Evolutionary conservation across 1,139 yeast species (phyloP).

Genomic region (Sugiyamaella paludigena): DNA sequence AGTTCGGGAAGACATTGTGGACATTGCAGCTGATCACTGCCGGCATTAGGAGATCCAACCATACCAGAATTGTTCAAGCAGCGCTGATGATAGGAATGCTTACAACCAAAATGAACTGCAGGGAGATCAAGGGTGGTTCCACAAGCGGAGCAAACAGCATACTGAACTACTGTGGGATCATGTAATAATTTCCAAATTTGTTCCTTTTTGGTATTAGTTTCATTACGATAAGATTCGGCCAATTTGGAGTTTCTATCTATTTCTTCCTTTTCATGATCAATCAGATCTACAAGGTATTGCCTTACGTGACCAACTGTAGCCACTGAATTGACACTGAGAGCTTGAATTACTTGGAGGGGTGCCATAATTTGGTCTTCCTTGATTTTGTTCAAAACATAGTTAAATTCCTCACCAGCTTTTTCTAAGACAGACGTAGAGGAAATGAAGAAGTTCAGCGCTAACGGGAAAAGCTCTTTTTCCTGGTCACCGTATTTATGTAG

Average conservation of each 20-base stretch:
- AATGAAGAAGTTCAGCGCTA: slow-evolving; percentile 64
- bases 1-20: slow-evolving; percentile 71
- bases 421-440: slow-evolving; percentile 55
- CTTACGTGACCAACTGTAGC: slow-evolving; percentile 74
- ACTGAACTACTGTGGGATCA: slow-evolving; percentile 64
- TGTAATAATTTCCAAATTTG: slow-evolving; percentile 52
- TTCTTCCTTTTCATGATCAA: slow-evolving; percentile 61
- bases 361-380: slow-evolving; percentile 57
- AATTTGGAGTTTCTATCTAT: slow-evolving; percentile 66
- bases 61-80: slow-evolving; percentile 50
- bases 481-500: slow-evolving; percentile 58
- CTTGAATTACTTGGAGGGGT: slow-evolving; percentile 73
- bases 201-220: slow-evolving; percentile 54
- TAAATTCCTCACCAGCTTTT: slow-evolving; percentile 54
- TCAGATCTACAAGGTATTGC: slow-evolving; percentile 61
- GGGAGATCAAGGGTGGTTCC: slow-evolving; percentile 71
- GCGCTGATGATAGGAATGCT: slow-evolving; percentile 81
- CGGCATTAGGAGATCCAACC: slow-evolving; percentile 14
- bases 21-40: slow-evolving; percentile 46
- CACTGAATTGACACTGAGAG: slow-evolving; percentile 60
- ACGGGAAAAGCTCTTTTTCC: slow-evolving; percentile 63
- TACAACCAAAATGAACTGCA: slow-evolving; percentile 78
- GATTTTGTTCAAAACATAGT: slow-evolving; percentile 52
- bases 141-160: slow-evolving; percentile 71
- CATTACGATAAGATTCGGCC: slow-evolving; percentile 65